Base-by-base conservation (phyloP, 2,329 filamentous ascomycete species). In the Apiospora sp. region DNA sequence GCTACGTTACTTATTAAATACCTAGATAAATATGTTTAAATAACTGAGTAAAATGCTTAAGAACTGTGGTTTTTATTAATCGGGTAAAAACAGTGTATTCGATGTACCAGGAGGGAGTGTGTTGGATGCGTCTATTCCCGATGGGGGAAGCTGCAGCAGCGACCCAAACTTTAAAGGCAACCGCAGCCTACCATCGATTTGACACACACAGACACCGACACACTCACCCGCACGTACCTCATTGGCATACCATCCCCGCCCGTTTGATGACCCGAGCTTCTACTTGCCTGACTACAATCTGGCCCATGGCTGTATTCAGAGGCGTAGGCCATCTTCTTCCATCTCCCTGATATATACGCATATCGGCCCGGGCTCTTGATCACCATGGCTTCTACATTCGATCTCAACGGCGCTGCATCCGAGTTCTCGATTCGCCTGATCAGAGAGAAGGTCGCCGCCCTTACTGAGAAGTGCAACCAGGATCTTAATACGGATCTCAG, bases 371-470 rank as follows among this genome's bases (percentile, higher is more conserved):
- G 4, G 4, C 22, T 64, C 58, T 37, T 19, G 19, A 1, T 19
- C 58, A 27, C 13, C 67, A 68, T 68, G 67, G 41, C 41, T 46
- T 7, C 58, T 41, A 2, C 19, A 5, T 46, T 48, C 41, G 43
- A 68, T n/a, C 41, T 68, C 43, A 68, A 68, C 13, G 44, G 67
- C 41, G 67, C 67, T 14, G 41, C 27, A 68, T 30, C 44, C 43
- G 67, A 68, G 4, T 46, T 46, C 44, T 46, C 67, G 3, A 46
- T 68, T 13, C n/a, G 44, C 2, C 41, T 46, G 1, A 46, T 48
- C 67, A 68, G n/a, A 34, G 41, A 48, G 22, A 46, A 68, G 67
- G n/a, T 68, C 1, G n/a, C n/a, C 10, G 67, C 3, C 0, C 67
- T 68, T 30, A n/a, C 43, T n/a, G 41, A 48, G 1, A 24, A 30